Evolutionary conservation across 1,284 basidiomycete species (phyloP).

Genomic region (Ganoderma resinaceum): DNA sequence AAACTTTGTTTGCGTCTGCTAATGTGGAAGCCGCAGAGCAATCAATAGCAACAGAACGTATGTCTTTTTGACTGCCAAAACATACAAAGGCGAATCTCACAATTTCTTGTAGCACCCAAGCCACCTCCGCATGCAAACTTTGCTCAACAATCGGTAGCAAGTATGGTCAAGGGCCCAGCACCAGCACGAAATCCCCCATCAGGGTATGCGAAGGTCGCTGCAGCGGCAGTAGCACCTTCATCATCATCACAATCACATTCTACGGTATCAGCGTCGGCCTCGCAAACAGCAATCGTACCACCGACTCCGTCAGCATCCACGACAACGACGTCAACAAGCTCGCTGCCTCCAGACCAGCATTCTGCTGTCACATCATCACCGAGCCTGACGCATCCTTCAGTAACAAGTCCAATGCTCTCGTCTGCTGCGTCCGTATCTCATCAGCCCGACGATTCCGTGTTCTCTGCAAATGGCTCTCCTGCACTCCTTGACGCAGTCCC

Average conservation of each 20-base stretch:
- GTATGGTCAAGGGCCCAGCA: slow-evolving; percentile 75
- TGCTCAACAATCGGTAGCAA: slow-evolving; percentile 81
- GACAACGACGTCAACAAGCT: slow-evolving; percentile 44
- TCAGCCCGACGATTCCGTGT: slow-evolving; percentile 73
- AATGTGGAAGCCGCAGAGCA: slow-evolving; percentile 44
- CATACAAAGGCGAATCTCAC: slow-evolving; percentile 17
- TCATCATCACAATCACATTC: slow-evolving; percentile 34
- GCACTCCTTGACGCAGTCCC: slow-evolving; percentile 72
- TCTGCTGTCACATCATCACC: slow-evolving; percentile 69
- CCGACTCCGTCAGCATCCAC: slow-evolving; percentile 42
- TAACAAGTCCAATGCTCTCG: slow-evolving; percentile 80
- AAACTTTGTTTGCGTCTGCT: slow-evolving; percentile 1
- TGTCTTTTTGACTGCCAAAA: slow-evolving; percentile 29
- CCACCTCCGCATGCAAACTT: slow-evolving; percentile 86
- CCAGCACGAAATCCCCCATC: slow-evolving; percentile 57
- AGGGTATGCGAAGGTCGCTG: slow-evolving; percentile 91
- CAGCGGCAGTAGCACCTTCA: slow-evolving; percentile 75
- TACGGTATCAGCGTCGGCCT: slow-evolving; percentile 41
- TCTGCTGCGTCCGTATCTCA: slow-evolving; percentile 74
- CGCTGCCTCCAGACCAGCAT: slow-evolving; percentile 56
- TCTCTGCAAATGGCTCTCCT: slow-evolving; percentile 73
- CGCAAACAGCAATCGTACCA: slow-evolving; percentile 46
- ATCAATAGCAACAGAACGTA: slow-evolving; percentile 56
- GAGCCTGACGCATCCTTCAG: slow-evolving; percentile 80
- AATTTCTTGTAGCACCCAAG: slow-evolving; percentile 55